Conservation (phyloP, 345 rosid genomes). For the Kernera saxatilis region DNA sequence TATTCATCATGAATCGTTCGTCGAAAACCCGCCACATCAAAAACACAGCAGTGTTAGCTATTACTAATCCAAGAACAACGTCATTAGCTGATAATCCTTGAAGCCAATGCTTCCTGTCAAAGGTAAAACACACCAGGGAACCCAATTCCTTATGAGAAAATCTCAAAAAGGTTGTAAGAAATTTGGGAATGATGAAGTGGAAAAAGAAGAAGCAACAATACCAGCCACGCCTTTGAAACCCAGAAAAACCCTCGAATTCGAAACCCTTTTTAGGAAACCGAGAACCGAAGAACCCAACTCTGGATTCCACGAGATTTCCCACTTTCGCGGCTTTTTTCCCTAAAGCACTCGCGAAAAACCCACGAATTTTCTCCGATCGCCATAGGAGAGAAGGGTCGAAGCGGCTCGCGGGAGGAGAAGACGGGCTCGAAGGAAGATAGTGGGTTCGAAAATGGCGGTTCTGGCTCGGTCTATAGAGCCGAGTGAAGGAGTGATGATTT, state of each 20-base stretch:
- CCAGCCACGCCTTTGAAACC: constrained; percentile 36
- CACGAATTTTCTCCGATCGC: constrained; percentile 31
- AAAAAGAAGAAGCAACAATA: constrained; percentile 1
- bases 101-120: constrained; percentile 66
- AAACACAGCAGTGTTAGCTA: constrained; percentile 68
- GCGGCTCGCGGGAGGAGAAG: constrained; percentile 6
- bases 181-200: neutral
- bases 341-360: constrained; percentile 34
- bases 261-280: constrained; percentile 34
- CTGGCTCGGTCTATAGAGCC: constrained; percentile 17
- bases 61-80: constrained; percentile 58
- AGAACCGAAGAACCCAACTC: constrained; percentile 28
- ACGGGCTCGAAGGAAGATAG: constrained; percentile 2
- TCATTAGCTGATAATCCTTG: constrained; percentile 31
- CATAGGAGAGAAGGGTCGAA: constrained; percentile 31
- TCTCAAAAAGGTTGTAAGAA: neutral
- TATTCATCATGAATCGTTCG: constrained; percentile 53
- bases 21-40: constrained; percentile 60
- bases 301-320: constrained; percentile 31
- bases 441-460: constrained; percentile 22
- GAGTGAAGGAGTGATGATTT: neutral
- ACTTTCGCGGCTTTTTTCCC: constrained; percentile 24
- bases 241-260: constrained; percentile 20
- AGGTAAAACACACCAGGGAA: constrained; percentile 6
- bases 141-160: neutral